Evolutionary conservation across 2,329 filamentous ascomycete species (phyloP), one percentile per base, ranked within the genome.

Genomic region (Fonsecaea pugnacius): DNA sequence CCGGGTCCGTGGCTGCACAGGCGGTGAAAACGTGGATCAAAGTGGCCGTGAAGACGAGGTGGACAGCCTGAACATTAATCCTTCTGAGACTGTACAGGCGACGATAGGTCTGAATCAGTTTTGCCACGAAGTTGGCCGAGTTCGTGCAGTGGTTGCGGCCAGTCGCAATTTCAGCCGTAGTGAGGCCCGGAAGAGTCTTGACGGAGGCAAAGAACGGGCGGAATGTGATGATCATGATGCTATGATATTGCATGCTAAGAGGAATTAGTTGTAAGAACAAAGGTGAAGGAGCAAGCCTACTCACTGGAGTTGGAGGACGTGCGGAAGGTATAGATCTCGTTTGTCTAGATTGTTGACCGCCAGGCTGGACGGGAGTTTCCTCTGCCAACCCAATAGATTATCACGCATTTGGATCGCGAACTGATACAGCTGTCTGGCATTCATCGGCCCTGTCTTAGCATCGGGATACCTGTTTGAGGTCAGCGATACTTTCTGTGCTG

Each of bases 181-280:
- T 59, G 8, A 66, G 35, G n/a, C 57, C 64, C 9, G 54, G 52
- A 12, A 66, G 35, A 30, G 56, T 66, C 57, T 63, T 66, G 36
- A 53, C 52, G 5, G 64, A 66, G 21, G 60, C 64, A 35, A 67
- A 63, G 51, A 70, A 70, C 7, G 69, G 69, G 9, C 64, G 65
- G 35, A 65, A 61, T 10, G 66, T 62, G 30, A 69, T 65, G 32
- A 69, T 64, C 18, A 62, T 53, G n/a, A 70, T 57, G 7, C 58
- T 66, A 54, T 69, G 63, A 52, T 66, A 69, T 59, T 69, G 69
- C 69, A 70, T 70, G 36, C 68, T 70, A 32, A 48, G 14, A 46
- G 7, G 33, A 10, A 38, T 64, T 4, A 64, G 57, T 18, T 5
- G 7, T 14, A 6, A 6, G 24, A n/a, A 35, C 4, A 18, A 3